Evolutionary conservation across 139 green algal genomes (phyloP).

Genomic region (Pleodorina starrii): DNA sequence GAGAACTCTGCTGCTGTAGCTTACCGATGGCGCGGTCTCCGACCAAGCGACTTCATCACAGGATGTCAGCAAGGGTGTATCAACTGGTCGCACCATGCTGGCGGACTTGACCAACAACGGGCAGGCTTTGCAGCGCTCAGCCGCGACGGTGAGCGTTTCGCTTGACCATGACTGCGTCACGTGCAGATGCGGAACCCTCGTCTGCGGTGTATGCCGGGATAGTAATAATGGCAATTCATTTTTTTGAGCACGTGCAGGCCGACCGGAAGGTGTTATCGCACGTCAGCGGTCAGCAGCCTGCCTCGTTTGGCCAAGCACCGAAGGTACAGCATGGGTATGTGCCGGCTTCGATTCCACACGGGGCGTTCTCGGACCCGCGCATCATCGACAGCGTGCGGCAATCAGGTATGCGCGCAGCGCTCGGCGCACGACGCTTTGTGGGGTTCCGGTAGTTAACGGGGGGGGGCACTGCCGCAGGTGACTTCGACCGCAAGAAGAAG

Average conservation of each 20-base stretch:
- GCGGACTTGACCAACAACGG: constrained; percentile 44
- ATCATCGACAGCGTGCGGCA: constrained; percentile 39
- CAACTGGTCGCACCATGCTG: constrained; percentile 1
- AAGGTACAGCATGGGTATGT: neutral
- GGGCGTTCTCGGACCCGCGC: constrained; percentile 29
- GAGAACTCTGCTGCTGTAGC: neutral
- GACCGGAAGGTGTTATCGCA: constrained; percentile 8
- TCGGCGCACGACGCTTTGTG: neutral
- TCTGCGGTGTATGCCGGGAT: neutral
- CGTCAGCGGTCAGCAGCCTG: neutral
- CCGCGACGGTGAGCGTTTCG: neutral
- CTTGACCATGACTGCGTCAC: no score
- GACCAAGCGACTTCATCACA: neutral
- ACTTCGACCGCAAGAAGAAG: constrained; percentile 20
- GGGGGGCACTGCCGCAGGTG: neutral
- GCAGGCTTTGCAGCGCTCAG: neutral
- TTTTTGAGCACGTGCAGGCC: neutral
- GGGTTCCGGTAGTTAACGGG: neutral
- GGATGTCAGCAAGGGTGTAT: constrained; percentile 25
- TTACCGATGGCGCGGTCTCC: neutral
- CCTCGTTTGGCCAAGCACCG: neutral
- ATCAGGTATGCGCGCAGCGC: constrained; percentile 2
- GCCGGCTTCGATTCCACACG: neutral
- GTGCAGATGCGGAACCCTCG: no score
- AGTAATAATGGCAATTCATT: neutral